Evolutionary conservation across 345 rosid genomes (phyloP), one percentile per base, ranked within the genome.

Genomic region (Hypericum androsaemum): DNA sequence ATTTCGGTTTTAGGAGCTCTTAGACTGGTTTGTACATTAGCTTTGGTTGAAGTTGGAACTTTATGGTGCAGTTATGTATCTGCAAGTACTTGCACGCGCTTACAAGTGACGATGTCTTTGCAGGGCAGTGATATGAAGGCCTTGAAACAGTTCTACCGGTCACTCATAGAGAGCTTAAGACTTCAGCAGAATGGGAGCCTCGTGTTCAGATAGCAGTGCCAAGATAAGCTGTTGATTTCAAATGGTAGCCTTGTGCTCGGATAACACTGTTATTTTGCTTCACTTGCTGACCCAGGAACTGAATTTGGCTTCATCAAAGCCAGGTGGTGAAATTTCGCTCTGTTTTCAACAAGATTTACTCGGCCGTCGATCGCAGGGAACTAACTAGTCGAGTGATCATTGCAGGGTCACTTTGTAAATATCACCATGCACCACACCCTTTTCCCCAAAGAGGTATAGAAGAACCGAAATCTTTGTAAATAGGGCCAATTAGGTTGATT

Each of bases 51-150:
- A 40, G 45, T 16, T 38, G 1, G 13, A 32, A 45, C 17, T 50
- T 28, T 22, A 12, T 47, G 54, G 10, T 67, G 59, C 32, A 22
- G 1, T 1, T 4, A 22, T 22, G 4, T 22, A 22, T 22, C 32
- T 22, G 32, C 32, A 22, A 22, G 32, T 22, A 22, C 32, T 22
- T 22, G 32, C 32, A 22, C 32, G 32, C 32, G 4, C 32, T 22
- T 22, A 22, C 32, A 22, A 22, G 32, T 22, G 32, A 22, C 32
- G 32, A 22, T 46, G 35, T 39, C 14, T 60, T 35, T 43, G 49
- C 88, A 92, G 98, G 94, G 83, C 50, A 63, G 60, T 53, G 98
- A 92, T 69, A 61, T 77, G 10, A 77, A 81, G 67, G 72, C 77
- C 10, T 60, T 83, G 74, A 85, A 73, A 70, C 80, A 79, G 36